These are phyloP conservation scores for Trematosphaeria pertusa DNA, from an alignment of 2,329 filamentous ascomycete species.

Conservation along the genomic window DNA sequence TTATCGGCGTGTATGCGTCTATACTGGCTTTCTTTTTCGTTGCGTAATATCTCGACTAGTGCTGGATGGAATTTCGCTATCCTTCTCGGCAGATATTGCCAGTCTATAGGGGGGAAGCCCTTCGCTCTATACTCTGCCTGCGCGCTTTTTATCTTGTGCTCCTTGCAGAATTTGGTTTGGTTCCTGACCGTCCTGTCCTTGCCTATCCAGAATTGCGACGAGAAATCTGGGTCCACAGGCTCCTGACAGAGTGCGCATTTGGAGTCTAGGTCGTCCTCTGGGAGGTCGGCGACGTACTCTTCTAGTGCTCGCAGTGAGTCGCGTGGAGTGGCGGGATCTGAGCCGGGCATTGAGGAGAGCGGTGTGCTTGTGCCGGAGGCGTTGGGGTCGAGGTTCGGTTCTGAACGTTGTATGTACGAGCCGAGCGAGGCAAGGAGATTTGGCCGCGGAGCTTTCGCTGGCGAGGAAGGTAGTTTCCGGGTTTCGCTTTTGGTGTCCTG, in stretches of 20 bases:
- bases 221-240: conserved; percentile 61
- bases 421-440: conserved; percentile 9
- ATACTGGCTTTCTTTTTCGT: conserved; percentile 64
- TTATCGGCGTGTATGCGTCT: conserved; percentile 59
- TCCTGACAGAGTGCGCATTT: conserved; percentile 72
- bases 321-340: conserved; percentile 23
- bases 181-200: conserved; percentile 53
- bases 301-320: conserved; percentile 22
- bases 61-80: conserved; percentile 63
- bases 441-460: conserved; percentile 6
- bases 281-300: conserved; percentile 25
- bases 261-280: conserved; percentile 23
- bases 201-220: conserved; percentile 54
- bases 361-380: conserved; percentile 13
- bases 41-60: conserved; percentile 67
- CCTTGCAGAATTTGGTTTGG: conserved; percentile 54
- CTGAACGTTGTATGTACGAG: conserved; percentile 7
- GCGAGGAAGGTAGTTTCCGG: not conserved
- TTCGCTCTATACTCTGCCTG: conserved; percentile 56
- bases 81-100: conserved; percentile 66
- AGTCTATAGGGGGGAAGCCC: conserved; percentile 75
- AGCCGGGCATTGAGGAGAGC: conserved; percentile 10
- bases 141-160: conserved; percentile 42
- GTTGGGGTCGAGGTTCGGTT: conserved; percentile 1
- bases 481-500: not conserved